Base-by-base conservation (phyloP, 805 yeast genomes). In the Nakazawaea ambrosiae region DNA sequence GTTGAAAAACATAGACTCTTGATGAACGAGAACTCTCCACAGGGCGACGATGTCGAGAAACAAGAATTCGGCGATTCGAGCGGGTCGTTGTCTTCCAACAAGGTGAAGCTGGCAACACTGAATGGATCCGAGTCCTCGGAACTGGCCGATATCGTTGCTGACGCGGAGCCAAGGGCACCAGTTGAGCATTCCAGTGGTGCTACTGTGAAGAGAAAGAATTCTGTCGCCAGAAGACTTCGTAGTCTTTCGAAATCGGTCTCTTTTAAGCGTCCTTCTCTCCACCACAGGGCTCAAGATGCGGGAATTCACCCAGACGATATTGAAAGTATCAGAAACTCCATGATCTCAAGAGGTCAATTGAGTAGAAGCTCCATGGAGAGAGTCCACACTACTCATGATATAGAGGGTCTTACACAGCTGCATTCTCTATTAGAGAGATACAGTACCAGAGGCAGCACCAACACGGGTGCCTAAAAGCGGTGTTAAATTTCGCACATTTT, bases 321-420 rank as follows among this genome's bases (percentile, higher is more conserved):
- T 23, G 38, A 43, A 4, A 26, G 34, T 33, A 40, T 45, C 15
- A 41, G 43, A 23, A 15, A 33, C 11, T 44, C 43, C 34, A 44
- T 47, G 38, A 45, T 46, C 8, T 31, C 45, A 7, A 42, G 39
- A 14, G 43, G 37, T 15, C 43, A 49, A 24, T 43, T 39, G 31
- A 24, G 34, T 15, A 44, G 63, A 33, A 53, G 49, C 33, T 65
- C 69, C 2, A 53, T 68, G 34, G 62, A 62, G 16, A 53, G 72
- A 45, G 57, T 68, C 23, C 49, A 56, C 30, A 64, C 75, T 4
- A 60, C 71, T 4, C 74, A 68, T 40, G 69, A 66, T 20, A 50
- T 70, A 28, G 73, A 73, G 0, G 76, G 76, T 8, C 56, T 70
- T 36, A 63, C 71, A 2, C 69, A 66, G 39, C 75, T 75, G 6